Percentiles rank a stretch among this genome's conserved stretches.
These are phyloP conservation scores for Penicillium sp. DNA, from an alignment of 2,329 filamentous ascomycete genomes.

Conservation along the genomic window DNA sequence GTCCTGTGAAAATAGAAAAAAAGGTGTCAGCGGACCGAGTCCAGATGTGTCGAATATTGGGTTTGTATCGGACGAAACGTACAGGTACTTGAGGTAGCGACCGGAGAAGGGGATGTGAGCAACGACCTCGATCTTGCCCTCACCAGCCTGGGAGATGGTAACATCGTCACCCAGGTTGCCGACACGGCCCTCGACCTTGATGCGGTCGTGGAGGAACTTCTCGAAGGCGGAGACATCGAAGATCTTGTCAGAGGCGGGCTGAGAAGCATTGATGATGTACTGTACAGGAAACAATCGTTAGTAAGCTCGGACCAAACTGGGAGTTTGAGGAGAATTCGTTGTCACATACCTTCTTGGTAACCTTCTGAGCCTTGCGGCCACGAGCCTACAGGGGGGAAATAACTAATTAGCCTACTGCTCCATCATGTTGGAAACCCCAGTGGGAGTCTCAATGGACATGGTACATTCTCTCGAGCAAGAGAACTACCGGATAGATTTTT, in stretches of 20 bases:
- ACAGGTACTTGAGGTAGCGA: slow-evolving; percentile 99
- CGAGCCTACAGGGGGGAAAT: slow-evolving; percentile 57
- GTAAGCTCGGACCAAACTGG: slow-evolving; percentile 2
- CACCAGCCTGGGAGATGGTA: slow-evolving; percentile 85
- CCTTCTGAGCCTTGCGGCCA: slow-evolving; percentile 56
- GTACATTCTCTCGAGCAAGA: slow-evolving; percentile 1
- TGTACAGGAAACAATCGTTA: slow-evolving; percentile 45
- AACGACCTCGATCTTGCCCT: slow-evolving; percentile 98
- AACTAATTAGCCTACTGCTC: slow-evolving; percentile 94
- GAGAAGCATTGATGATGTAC: slow-evolving; percentile 99
- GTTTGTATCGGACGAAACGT: slow-evolving; percentile 51
- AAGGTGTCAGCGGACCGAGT: slow-evolving; percentile 17
- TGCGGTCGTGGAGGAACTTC: slow-evolving; percentile 99
- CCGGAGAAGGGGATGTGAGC: slow-evolving; percentile 98
- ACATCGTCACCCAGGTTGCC: slow-evolving; percentile 97
- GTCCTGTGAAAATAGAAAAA: slow-evolving; percentile 64
- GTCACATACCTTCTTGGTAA: slow-evolving; percentile 54
- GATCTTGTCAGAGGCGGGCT: slow-evolving; percentile 99
- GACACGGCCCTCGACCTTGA: slow-evolving; percentile 97
- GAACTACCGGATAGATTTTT: slow-evolving; percentile 30
- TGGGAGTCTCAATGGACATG: slow-evolving; percentile 17
- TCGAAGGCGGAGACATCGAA: slow-evolving; percentile 98
- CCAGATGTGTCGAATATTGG: not conserved
- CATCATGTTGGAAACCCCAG: slow-evolving; percentile 40
- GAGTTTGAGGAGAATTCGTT: not conserved